phyloP scores from a whole-genome alignment of 1,284 basidiomycete species.

The Grifola frondosa region DNA sequence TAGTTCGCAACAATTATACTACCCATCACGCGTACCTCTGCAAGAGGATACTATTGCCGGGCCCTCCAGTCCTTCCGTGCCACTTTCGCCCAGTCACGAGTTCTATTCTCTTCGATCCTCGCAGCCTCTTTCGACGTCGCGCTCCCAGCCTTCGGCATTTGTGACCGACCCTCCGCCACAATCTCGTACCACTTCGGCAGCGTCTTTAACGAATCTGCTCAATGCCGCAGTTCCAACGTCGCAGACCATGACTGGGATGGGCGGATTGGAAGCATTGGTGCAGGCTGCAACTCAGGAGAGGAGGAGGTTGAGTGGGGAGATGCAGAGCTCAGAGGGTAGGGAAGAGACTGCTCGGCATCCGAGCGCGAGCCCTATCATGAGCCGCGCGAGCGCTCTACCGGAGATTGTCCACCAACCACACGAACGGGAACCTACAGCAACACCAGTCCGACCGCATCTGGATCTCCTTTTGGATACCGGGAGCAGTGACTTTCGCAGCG shows the following conservation, averaged over 20 bases:
- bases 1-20: slow-evolving; percentile 11
- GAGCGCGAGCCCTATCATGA: slow-evolving; percentile 26
- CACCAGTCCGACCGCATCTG: too few species aligned
- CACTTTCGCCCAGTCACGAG: slow-evolving; percentile 7
- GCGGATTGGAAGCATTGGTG: slow-evolving; percentile 54
- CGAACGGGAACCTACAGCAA: neutral
- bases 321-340: slow-evolving; percentile 14
- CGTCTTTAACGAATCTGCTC: slow-evolving; percentile 26
- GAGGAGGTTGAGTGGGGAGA: slow-evolving; percentile 40
- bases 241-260: slow-evolving; percentile 20
- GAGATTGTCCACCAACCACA: neutral
- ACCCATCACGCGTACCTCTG: slow-evolving; percentile 3
- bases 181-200: slow-evolving; percentile 16
- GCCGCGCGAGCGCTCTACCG: slow-evolving; percentile 6
- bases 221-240: slow-evolving; percentile 24
- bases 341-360: slow-evolving; percentile 16
- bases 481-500: too few species aligned
- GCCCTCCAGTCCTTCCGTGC: slow-evolving; percentile 1
- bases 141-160: slow-evolving; percentile 6
- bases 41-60: slow-evolving; percentile 3
- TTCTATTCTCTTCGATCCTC: neutral
- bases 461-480: too few species aligned
- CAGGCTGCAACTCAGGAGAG: slow-evolving; percentile 55
- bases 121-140: slow-evolving; percentile 9
- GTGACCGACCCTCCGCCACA: too few species aligned